A percentile compares a stretch with the other conserved stretches of the same genome.
These are phyloP conservation scores for Aspergillus sp. DNA, from an alignment of 2,329 filamentous ascomycete genomes.

Conservation along the genomic window DNA sequence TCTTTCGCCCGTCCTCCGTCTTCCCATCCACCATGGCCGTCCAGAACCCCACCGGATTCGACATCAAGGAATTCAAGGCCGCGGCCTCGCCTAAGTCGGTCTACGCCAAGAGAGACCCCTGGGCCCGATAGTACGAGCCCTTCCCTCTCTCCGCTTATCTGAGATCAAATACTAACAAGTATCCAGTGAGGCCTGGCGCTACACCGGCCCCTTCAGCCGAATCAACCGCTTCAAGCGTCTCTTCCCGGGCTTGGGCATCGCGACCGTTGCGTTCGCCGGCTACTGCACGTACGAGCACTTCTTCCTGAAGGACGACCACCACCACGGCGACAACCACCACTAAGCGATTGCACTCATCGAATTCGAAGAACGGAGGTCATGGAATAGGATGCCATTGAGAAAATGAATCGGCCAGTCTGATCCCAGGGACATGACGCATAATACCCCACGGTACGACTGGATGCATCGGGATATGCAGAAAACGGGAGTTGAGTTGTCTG, in stretches of 20 bases:
- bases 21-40: constrained; percentile 48
- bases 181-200: constrained; percentile 88
- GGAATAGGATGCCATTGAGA: not conserved
- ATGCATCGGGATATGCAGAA: constrained; percentile 1
- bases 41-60: constrained; percentile 84
- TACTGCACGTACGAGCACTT: constrained; percentile 91
- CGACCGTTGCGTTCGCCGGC: constrained; percentile 81
- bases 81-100: constrained; percentile 61
- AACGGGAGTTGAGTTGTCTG: not conserved
- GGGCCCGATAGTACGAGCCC: constrained; percentile 58
- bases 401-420: constrained; percentile 9
- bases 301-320: constrained; percentile 72
- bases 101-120: constrained; percentile 57
- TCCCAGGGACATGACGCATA: constrained; percentile 19
- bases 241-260: constrained; percentile 90
- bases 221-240: constrained; percentile 83
- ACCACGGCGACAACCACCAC: constrained; percentile 58
- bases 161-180: constrained; percentile 18
- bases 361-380: constrained; percentile 1
- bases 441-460: constrained; percentile 21
- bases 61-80: constrained; percentile 75
- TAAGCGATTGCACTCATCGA: constrained; percentile 30
- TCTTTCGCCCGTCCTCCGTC: constrained; percentile 17
- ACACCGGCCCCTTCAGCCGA: constrained; percentile 82
- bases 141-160: not conserved